These are phyloP conservation scores for Panaeolus papilionaceus DNA, from an alignment of 768 basidiomycete genomes.

Conservation along the genomic window DNA sequence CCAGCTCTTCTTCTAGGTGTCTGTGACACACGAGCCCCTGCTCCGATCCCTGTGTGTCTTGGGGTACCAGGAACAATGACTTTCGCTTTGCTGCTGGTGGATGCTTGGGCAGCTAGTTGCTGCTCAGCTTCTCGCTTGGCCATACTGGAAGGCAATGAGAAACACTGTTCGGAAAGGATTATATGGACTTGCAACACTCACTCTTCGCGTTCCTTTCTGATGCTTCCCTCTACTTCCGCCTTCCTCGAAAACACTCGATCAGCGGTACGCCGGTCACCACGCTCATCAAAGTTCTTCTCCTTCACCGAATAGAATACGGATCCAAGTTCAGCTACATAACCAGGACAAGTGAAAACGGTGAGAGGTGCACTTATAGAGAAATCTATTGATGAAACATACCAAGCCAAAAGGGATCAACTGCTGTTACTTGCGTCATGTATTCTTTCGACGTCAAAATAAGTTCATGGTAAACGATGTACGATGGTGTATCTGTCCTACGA, in stretches of 20 bases:
- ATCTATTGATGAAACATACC: slow-evolving; percentile 52
- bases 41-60: slow-evolving; percentile 69
- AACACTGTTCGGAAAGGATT: slow-evolving; percentile 10
- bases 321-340: slow-evolving; percentile 80
- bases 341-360: not conserved
- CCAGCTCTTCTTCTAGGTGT: slow-evolving; percentile 80
- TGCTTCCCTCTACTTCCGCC: slow-evolving; percentile 92
- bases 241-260: slow-evolving; percentile 92
- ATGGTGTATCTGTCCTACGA: slow-evolving; percentile 76
- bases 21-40: slow-evolving; percentile 67
- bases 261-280: slow-evolving; percentile 75
- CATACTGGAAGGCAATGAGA: slow-evolving; percentile 42
- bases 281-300: slow-evolving; percentile 96
- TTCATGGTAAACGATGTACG: slow-evolving; percentile 97
- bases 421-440: slow-evolving; percentile 99
- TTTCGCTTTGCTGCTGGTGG: slow-evolving; percentile 59
- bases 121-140: slow-evolving; percentile 71
- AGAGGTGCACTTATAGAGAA: slow-evolving; percentile 2
- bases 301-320: slow-evolving; percentile 98
- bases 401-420: slow-evolving; percentile 97
- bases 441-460: slow-evolving; percentile 94
- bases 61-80: slow-evolving; percentile 86
- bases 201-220: slow-evolving; percentile 85
- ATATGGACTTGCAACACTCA: slow-evolving; percentile 38
- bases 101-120: slow-evolving; percentile 58